Conservation (phyloP, 2,329 filamentous ascomycete species). For the Talaromyces rugulosus region DNA sequence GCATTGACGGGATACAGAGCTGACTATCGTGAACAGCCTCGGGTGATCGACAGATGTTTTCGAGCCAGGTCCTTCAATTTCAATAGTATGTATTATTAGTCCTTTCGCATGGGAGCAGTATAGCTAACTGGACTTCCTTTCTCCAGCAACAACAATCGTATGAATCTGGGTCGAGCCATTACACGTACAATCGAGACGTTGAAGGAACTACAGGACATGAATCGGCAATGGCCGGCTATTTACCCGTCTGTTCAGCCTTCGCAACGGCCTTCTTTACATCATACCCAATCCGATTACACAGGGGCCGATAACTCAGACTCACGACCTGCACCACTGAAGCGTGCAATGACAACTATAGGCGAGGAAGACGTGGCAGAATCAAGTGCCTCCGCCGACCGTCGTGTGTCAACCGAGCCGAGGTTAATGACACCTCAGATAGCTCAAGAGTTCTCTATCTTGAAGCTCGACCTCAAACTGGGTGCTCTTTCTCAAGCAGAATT, state of each 20-base stretch:
- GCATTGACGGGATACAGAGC: not conserved
- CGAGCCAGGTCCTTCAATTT: slow-evolving; percentile 84
- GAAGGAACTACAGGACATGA: slow-evolving; percentile 80
- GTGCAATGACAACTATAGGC: slow-evolving; percentile 69
- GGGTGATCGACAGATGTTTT: slow-evolving; percentile 63
- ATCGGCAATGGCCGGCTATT: slow-evolving; percentile 86
- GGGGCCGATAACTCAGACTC: slow-evolving; percentile 23
- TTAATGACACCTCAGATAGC: slow-evolving; percentile 88
- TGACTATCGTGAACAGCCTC: slow-evolving; percentile 43
- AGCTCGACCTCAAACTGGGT: slow-evolving; percentile 89
- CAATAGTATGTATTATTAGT: slow-evolving; percentile 57
- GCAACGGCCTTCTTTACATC: slow-evolving; percentile 33
- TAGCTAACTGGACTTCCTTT: slow-evolving; percentile 17
- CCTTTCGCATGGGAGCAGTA: not conserved
- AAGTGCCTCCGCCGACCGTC: slow-evolving; percentile 64
- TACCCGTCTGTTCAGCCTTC: slow-evolving; percentile 64
- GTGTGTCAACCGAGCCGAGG: slow-evolving; percentile 65
- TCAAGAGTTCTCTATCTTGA: slow-evolving; percentile 92
- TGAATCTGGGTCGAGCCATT: slow-evolving; percentile 81
- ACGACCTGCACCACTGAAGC: slow-evolving; percentile 54
- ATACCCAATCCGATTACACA: slow-evolving; percentile 26
- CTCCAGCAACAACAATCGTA: slow-evolving; percentile 74
- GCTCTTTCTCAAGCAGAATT: slow-evolving; percentile 80
- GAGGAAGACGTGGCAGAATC: slow-evolving; percentile 63
- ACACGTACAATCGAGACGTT: slow-evolving; percentile 79